These are phyloP conservation scores for Russula virescens DNA, from an alignment of 768 basidiomycete species.

Conservation along the genomic window DNA sequence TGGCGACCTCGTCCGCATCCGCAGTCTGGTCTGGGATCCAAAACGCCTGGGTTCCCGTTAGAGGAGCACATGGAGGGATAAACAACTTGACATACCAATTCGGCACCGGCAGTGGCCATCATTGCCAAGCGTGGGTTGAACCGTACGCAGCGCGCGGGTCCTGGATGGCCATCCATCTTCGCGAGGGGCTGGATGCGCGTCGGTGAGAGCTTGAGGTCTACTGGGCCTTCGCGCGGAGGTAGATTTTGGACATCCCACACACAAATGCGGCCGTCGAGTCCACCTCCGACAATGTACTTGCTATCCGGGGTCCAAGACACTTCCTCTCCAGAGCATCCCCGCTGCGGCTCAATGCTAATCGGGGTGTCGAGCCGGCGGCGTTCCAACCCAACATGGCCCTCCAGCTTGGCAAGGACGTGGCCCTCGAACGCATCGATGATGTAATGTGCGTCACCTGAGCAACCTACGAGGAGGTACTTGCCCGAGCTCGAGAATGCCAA, in stretches of 20 bases:
- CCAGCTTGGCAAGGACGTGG: constrained; percentile 73
- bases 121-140: constrained; percentile 90
- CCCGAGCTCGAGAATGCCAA: constrained; percentile 87
- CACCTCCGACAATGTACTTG: constrained; percentile 82
- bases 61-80: neutral
- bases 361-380: constrained; percentile 46
- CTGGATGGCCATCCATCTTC: constrained; percentile 71
- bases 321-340: constrained; percentile 89
- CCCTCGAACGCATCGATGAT: constrained; percentile 90
- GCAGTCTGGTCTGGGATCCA: constrained; percentile 64
- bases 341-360: constrained; percentile 56
- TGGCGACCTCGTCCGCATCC: constrained; percentile 66
- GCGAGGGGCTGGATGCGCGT: constrained; percentile 45
- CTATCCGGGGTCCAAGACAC: constrained; percentile 93
- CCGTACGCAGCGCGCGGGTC: constrained; percentile 76
- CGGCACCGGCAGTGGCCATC: constrained; percentile 79
- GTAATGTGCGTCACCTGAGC: constrained; percentile 90
- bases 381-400: constrained; percentile 81
- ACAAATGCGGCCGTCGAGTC: constrained; percentile 75
- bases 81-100: constrained; percentile 54
- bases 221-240: constrained; percentile 43
- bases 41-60: constrained; percentile 40
- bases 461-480: constrained; percentile 86
- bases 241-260: constrained; percentile 82
- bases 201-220: constrained; percentile 52